Evolutionary conservation across 768 basidiomycete species (phyloP).

Genomic region (Vararia minispora): DNA sequence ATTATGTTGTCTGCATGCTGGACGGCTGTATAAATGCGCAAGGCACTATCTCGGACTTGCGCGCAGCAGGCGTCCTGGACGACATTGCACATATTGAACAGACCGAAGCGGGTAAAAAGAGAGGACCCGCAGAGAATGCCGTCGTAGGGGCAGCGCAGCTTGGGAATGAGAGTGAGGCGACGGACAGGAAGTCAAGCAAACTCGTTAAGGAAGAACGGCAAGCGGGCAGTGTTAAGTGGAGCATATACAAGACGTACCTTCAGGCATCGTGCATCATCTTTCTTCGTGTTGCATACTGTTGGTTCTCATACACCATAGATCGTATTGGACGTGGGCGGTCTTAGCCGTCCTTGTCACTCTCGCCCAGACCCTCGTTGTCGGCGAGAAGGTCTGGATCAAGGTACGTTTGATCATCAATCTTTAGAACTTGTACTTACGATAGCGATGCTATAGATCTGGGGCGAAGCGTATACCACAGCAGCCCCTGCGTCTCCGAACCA

Average conservation of each 20-base stretch:
- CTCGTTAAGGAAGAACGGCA: slow-evolving; percentile 78
- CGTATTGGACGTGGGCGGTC: slow-evolving; percentile 58
- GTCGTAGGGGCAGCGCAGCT: slow-evolving; percentile 17
- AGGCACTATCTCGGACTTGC: slow-evolving; percentile 39
- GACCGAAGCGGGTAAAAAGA: slow-evolving; percentile 35
- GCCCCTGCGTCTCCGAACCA: no score
- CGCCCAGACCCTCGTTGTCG: slow-evolving; percentile 42
- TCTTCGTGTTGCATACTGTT: background rate
- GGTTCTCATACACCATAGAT: slow-evolving; percentile 25
- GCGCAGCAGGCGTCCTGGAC: slow-evolving; percentile 30
- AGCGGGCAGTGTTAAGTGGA: slow-evolving; percentile 74
- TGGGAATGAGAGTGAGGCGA: slow-evolving; percentile 22
- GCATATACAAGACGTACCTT: slow-evolving; percentile 50
- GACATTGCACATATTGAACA: slow-evolving; percentile 31
- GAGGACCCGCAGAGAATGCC: slow-evolving; percentile 18
- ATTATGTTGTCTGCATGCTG: slow-evolving; percentile 54
- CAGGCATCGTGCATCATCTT: slow-evolving; percentile 49
- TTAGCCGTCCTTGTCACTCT: slow-evolving; percentile 37
- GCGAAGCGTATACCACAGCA: slow-evolving; percentile 41
- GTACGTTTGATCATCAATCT: no score
- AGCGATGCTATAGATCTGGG: no score
- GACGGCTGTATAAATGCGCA: slow-evolving; percentile 37
- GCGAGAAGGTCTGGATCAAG: slow-evolving; percentile 71
- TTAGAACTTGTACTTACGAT: no score
- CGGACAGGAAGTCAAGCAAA: slow-evolving; percentile 54